phyloP scores from a whole-genome alignment of 768 basidiomycete genomes.

The Lactarius indigo region DNA sequence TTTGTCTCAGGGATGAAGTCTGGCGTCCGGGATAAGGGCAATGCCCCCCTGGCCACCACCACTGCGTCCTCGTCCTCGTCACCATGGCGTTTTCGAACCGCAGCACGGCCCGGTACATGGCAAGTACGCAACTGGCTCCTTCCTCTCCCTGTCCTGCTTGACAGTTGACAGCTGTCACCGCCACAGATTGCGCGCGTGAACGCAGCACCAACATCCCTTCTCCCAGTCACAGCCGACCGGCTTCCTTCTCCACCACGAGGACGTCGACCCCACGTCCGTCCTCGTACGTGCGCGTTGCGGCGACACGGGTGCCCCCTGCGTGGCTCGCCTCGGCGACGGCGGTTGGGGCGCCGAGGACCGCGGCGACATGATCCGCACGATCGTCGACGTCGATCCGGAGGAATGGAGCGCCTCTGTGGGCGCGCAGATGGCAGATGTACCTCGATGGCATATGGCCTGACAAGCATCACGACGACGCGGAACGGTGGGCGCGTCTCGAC shows the following conservation, averaged over 20 bases:
- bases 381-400: constrained; percentile 23
- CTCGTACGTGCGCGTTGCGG: constrained; percentile 17
- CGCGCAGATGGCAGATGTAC: constrained; percentile 25
- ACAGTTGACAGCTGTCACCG: background rate
- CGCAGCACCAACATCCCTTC: constrained; percentile 15
- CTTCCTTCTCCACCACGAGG: constrained; percentile 22
- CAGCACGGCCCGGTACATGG: constrained; percentile 23
- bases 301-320: constrained; percentile 10
- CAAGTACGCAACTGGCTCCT: constrained; percentile 6
- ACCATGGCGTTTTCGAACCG: constrained; percentile 22
- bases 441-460: constrained; percentile 18
- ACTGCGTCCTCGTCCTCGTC: background rate
- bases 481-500: constrained; percentile 23
- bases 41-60: background rate
- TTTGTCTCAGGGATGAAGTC: constrained; percentile 25
- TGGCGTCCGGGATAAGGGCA: constrained; percentile 5
- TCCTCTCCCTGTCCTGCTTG: background rate
- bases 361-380: constrained; percentile 21
- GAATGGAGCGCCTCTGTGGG: constrained; percentile 23
- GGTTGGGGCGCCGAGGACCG: constrained; percentile 20
- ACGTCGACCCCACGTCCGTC: constrained; percentile 13
- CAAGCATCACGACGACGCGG: constrained; percentile 16
- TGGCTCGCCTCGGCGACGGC: constrained; percentile 19
- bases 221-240: constrained; percentile 12
- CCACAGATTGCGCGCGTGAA: constrained; percentile 20